These are phyloP conservation scores for Cucurbita moschata DNA, from an alignment of 306 rosid species.

Conservation along the genomic window DNA sequence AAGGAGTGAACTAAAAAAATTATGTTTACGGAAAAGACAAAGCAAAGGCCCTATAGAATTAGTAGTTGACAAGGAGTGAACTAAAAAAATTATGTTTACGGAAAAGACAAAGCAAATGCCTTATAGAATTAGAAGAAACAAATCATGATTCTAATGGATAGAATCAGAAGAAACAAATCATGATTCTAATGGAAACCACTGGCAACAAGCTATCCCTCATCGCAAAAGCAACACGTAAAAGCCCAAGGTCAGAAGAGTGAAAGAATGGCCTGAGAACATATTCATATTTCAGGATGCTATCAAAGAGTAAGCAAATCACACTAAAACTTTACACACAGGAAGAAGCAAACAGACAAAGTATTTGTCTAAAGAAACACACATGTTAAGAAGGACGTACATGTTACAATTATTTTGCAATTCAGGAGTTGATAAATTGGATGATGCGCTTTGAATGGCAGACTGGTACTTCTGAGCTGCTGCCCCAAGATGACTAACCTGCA, in stretches of 20 bases:
- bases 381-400: constrained; percentile 36
- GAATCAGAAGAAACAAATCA: not conserved
- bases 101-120: not conserved
- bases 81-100: not conserved
- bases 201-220: not conserved
- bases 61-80: not conserved
- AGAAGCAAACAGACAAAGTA: not conserved
- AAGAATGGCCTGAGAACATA: not conserved
- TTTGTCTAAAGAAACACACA: not conserved
- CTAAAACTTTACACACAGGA: not conserved
- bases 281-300: not conserved
- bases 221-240: not conserved
- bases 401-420: constrained; percentile 95
- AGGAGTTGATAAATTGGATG: constrained; percentile 70
- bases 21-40: not conserved
- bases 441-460: constrained; percentile 76
- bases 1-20: not conserved
- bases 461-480: constrained; percentile 94
- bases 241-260: not conserved
- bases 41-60: not conserved
- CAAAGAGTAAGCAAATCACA: not conserved
- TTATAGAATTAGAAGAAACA: not conserved
- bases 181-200: not conserved
- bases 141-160: not conserved
- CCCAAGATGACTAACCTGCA: constrained; percentile 92